A percentile compares a stretch with the other conserved stretches of the same genome.
phyloP scores from a whole-genome alignment of 768 basidiomycete species.

The Stropharia rugosoannulata region DNA sequence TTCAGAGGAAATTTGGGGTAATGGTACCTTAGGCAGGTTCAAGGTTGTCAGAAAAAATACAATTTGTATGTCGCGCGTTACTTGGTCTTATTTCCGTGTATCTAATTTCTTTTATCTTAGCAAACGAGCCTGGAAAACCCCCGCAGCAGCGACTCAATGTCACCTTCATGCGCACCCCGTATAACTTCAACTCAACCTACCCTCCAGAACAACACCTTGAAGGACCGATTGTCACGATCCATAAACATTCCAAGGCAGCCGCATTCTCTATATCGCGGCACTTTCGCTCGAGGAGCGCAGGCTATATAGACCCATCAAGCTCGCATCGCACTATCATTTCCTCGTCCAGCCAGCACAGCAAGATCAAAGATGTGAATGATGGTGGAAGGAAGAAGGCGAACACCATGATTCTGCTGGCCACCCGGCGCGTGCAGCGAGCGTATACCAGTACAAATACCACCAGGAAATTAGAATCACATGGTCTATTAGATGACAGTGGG shows the following conservation, averaged over 20 bases:
- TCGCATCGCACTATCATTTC: conserved; percentile 10
- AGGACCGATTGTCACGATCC: conserved; percentile 69
- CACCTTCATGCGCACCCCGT: conserved; percentile 52
- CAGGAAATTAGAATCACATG: conserved; percentile 64
- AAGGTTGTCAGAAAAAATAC: conserved; percentile 52
- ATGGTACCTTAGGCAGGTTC: conserved; percentile 61
- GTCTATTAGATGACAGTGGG: conserved; percentile 52
- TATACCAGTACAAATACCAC: conserved; percentile 78
- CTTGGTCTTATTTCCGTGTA: conserved; percentile 2
- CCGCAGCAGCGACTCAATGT: conserved; percentile 70
- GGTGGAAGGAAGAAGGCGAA: conserved; percentile 29
- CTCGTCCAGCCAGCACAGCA: conserved; percentile 20
- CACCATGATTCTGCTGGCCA: conserved; percentile 65
- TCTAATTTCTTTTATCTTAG: conserved; percentile 21
- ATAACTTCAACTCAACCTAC: conserved; percentile 24
- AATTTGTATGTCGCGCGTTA: conserved; percentile 29
- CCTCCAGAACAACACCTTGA: conserved; percentile 31
- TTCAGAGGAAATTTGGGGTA: conserved; percentile 67
- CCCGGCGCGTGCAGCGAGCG: conserved; percentile 74
- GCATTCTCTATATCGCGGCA: conserved; percentile 81
- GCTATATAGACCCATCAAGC: conserved; percentile 3
- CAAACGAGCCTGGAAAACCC: conserved; percentile 52
- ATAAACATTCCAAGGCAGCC: conserved; percentile 77
- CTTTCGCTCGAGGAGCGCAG: conserved; percentile 30
- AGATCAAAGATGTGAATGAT: conserved; percentile 19